Percentiles rank a stretch among this genome's conserved stretches.
Evolutionary conservation across 306 rosid species (phyloP).

Genomic region (Clitoria ternatea): DNA sequence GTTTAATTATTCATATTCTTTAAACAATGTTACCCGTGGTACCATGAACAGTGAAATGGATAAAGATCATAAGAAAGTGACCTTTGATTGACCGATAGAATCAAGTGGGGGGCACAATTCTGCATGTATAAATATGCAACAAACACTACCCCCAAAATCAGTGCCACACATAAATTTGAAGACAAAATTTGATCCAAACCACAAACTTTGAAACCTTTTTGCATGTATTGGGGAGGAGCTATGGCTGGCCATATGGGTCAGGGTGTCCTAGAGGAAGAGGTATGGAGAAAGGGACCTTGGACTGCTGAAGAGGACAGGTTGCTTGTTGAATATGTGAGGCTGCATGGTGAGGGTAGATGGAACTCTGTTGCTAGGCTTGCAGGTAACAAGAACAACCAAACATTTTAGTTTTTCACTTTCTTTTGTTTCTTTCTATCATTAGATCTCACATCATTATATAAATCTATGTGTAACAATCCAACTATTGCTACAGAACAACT

Average conservation of each 20-base stretch:
- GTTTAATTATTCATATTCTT: not conserved
- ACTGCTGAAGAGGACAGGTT: conserved; percentile 84
- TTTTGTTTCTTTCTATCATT: not conserved
- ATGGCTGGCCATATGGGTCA: conserved; percentile 60
- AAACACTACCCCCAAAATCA: conserved; percentile 22
- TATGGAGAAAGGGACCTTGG: conserved; percentile 98
- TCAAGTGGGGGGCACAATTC: conserved; percentile 29
- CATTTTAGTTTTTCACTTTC: not conserved
- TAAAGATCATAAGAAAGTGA: conserved; percentile 58
- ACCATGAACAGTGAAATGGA: conserved; percentile 35
- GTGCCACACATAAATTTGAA: conserved; percentile 36
- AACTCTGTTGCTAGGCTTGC: conserved; percentile 85
- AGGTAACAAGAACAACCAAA: conserved; percentile 39
- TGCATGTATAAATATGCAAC: conserved; percentile 58
- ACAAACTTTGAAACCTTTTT: not conserved
- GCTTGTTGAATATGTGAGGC: conserved; percentile 71
- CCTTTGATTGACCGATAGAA: conserved; percentile 36
- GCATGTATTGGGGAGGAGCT: conserved; percentile 58
- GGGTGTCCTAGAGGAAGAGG: conserved; percentile 53
- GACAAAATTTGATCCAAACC: conserved; percentile 1
- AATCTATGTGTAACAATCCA: not conserved
- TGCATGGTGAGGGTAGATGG: conserved; percentile 97
- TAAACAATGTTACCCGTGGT: conserved; percentile 19
- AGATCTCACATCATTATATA: not conserved
- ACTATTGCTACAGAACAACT: not conserved